phyloP scores from a whole-genome alignment of 352 stramenopile genomes.

The Phytophthora tubulina region DNA sequence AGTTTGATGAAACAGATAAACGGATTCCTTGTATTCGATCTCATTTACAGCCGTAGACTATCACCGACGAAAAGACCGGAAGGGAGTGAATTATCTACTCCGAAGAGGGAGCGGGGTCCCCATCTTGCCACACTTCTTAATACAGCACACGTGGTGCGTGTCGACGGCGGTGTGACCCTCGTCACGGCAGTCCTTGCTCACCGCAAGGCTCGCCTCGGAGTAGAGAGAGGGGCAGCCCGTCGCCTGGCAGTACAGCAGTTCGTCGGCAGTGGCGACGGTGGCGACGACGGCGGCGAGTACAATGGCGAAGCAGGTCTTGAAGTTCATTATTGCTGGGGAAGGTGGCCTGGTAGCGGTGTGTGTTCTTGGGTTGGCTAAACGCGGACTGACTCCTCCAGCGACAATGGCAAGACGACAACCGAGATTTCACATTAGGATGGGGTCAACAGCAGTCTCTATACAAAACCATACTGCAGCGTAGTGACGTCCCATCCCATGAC shows the following conservation, averaged over 20 bases:
- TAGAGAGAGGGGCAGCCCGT: constrained; percentile 24
- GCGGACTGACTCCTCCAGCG: constrained; percentile 27
- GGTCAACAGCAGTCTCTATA: constrained; percentile 19
- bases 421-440: constrained; percentile 27
- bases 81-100: no score
- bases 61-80: not conserved
- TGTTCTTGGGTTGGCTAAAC: constrained; percentile 23
- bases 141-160: constrained; percentile 17
- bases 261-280: constrained; percentile 19
- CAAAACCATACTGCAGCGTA: constrained; percentile 17
- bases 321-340: constrained; percentile 29
- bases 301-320: constrained; percentile 33
- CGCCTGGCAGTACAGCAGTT: constrained; percentile 24
- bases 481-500: constrained; percentile 24
- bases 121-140: constrained; percentile 7
- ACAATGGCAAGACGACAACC: constrained; percentile 13
- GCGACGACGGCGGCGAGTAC: constrained; percentile 25
- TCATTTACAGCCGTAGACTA: not conserved
- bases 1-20: constrained; percentile 14
- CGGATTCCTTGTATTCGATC: constrained; percentile 14
- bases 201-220: constrained; percentile 18
- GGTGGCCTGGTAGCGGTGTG: not conserved
- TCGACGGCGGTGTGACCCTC: not conserved
- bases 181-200: constrained; percentile 33
- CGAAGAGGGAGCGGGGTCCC: no score